phyloP scores from a whole-genome alignment of 805 yeast species.

The Hanseniaspora meyeri region DNA sequence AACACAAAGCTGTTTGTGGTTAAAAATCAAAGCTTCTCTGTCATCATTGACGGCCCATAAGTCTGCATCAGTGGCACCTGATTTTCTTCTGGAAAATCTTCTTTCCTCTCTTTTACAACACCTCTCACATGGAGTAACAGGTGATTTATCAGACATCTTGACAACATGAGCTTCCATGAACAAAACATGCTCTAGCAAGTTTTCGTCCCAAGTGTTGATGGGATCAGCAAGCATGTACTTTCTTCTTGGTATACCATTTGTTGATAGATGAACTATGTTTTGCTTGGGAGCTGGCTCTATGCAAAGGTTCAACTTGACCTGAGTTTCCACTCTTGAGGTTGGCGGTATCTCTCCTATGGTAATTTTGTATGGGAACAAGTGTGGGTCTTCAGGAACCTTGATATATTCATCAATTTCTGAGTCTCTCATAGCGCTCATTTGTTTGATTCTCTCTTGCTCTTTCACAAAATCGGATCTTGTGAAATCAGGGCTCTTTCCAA shows the following conservation, averaged over 20 bases:
- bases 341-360: slow-evolving; percentile 39
- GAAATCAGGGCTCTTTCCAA: slow-evolving; percentile 1
- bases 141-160: slow-evolving; percentile 38
- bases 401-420: slow-evolving; percentile 3
- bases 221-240: slow-evolving; percentile 55
- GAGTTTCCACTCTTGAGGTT: slow-evolving; percentile 88
- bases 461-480: slow-evolving; percentile 8
- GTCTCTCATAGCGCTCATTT: slow-evolving; percentile 1
- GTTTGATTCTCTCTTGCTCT: slow-evolving; percentile 1
- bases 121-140: slow-evolving; percentile 72
- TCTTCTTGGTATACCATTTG: slow-evolving; percentile 78
- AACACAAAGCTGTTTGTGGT: slow-evolving; percentile 76
- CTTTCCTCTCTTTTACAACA: slow-evolving; percentile 89
- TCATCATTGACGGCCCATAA: slow-evolving; percentile 66
- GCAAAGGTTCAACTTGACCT: slow-evolving; percentile 61
- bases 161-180: slow-evolving; percentile 73
- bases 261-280: slow-evolving; percentile 63
- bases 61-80: slow-evolving; percentile 58
- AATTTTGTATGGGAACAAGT: neutral
- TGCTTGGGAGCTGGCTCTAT: slow-evolving; percentile 71
- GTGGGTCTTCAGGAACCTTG: slow-evolving; percentile 3
- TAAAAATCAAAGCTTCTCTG: slow-evolving; percentile 78
- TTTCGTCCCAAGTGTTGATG: slow-evolving; percentile 31
- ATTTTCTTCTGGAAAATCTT: slow-evolving; percentile 84
- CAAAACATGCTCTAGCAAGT: slow-evolving; percentile 42